Conservation (phyloP, 1,284 basidiomycete genomes). For the Ganoderma leucocontextum region DNA sequence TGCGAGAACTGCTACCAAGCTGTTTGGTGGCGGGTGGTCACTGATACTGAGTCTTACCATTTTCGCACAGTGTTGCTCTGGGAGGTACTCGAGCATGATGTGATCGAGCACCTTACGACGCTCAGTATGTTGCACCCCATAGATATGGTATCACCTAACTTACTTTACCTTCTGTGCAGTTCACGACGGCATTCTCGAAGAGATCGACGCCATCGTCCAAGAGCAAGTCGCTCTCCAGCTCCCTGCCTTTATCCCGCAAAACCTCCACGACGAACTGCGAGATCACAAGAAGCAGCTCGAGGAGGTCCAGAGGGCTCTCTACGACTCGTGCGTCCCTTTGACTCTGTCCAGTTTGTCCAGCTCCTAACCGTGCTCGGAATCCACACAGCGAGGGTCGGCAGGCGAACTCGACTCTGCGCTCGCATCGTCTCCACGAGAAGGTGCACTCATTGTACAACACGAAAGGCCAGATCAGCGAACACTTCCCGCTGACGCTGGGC, state of each 20-base stretch:
- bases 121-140: constrained; percentile 45
- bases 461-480: constrained; percentile 51
- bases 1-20: neutral
- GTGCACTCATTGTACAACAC: constrained; percentile 55
- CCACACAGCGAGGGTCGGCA: constrained; percentile 57
- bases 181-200: constrained; percentile 50
- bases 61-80: constrained; percentile 51
- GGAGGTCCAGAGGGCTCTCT: constrained; percentile 55
- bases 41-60: neutral
- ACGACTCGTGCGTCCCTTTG: constrained; percentile 56
- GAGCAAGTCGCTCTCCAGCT: constrained; percentile 54
- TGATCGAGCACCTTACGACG: constrained; percentile 52
- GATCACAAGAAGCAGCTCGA: constrained; percentile 56
- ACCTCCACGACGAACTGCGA: constrained; percentile 57
- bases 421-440: constrained; percentile 46
- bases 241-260: constrained; percentile 52
- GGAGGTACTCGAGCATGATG: constrained; percentile 52
- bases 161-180: constrained; percentile 40
- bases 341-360: neutral
- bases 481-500: constrained; percentile 56
- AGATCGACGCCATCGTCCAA: constrained; percentile 56
- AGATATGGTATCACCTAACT: neutral
- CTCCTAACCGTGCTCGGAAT: neutral
- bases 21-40: neutral
- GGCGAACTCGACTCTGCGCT: constrained; percentile 55